Base-by-base conservation (phyloP, 208 protist species). In the Leishmania arabica region DNA sequence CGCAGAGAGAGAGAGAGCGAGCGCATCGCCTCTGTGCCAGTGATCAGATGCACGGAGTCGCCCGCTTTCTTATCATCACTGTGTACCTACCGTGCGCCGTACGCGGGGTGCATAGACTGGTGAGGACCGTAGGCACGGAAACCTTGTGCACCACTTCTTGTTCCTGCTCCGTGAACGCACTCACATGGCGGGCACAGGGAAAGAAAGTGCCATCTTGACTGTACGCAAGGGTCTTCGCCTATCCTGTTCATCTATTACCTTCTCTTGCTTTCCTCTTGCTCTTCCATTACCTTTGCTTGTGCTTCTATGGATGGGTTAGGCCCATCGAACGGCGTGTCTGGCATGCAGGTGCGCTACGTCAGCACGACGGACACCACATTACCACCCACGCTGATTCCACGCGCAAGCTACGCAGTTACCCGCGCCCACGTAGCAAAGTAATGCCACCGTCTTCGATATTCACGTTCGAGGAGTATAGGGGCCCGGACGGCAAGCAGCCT, bases 401-500 rank as follows among this genome's bases (percentile, higher is more conserved):
- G 7, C 45, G 1, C 49, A 34, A 21, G 72, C 45, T 54, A 45
- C 40, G 40, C 27, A 62, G 31, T 17, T 9, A 1, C 34, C 34
- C 17, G 45, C 8, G 19, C 40, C n/a, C 27, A 37, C 24, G n/a
- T 1, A 42, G 51, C 21, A 53, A 47, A 34, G 40, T 45, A 13
- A 73, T 73, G 69, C 40, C 13, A 21, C 72, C 51, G 72, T 81
- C 80, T 24, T 40, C 79, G 1, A 73, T 96, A 47, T 97, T 97
- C 84, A 86, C 82, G 5, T 97, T 97, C 79, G 87, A 91, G 17
- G 90, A 86, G 21, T 92, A 88, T 56, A 87, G 64, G 24, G 95
- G 95, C 5, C 91, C 92, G 1, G 74, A 56, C 21, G 82, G 82
- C 56, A 78, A 62, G 69, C 45, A 81, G 75, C 91, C 91, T 5